A percentile compares a stretch with the other conserved stretches of the same genome.
These are phyloP conservation scores for Ophiostoma sp. DNA, from an alignment of 2,329 filamentous ascomycete species.

Conservation along the genomic window DNA sequence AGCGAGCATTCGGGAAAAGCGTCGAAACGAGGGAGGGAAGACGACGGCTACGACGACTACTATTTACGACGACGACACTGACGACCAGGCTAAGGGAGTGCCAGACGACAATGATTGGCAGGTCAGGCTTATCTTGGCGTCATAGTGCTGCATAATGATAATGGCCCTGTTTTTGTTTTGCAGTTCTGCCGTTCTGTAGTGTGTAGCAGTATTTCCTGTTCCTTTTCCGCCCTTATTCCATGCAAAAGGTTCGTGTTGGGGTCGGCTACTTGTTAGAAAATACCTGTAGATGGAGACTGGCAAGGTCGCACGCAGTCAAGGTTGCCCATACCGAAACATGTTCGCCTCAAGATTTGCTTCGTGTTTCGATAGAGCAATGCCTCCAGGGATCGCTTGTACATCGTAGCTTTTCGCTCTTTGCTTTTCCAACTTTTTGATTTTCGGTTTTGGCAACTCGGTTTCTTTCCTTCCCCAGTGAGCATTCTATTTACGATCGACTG, in stretches of 20 bases:
- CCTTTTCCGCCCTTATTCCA: neutral
- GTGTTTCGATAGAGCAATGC: neutral
- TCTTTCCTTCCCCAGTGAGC: neutral
- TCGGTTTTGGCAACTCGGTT: neutral
- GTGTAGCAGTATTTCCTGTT: neutral
- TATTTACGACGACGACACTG: neutral
- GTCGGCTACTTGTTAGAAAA: neutral
- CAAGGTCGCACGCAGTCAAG: neutral
- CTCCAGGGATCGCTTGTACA: neutral
- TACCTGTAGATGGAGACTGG: neutral
- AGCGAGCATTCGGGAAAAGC: neutral
- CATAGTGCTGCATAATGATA: slow-evolving; percentile 7
- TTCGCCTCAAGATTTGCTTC: neutral
- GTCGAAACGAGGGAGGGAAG: slow-evolving; percentile 1
- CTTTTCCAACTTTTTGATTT: neutral
- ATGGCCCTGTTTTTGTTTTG: neutral
- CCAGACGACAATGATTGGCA: neutral
- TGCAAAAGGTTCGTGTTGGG: neutral
- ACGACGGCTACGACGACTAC: neutral
- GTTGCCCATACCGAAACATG: slow-evolving; percentile 1
- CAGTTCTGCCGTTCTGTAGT: neutral
- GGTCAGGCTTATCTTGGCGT: slow-evolving; percentile 13
- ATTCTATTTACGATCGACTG: neutral
- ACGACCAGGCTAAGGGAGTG: neutral
- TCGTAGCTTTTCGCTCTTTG: neutral